Evolutionary conservation across 306 rosid species (phyloP), one percentile per base, ranked within the genome.

Genomic region (Senna siamea): DNA sequence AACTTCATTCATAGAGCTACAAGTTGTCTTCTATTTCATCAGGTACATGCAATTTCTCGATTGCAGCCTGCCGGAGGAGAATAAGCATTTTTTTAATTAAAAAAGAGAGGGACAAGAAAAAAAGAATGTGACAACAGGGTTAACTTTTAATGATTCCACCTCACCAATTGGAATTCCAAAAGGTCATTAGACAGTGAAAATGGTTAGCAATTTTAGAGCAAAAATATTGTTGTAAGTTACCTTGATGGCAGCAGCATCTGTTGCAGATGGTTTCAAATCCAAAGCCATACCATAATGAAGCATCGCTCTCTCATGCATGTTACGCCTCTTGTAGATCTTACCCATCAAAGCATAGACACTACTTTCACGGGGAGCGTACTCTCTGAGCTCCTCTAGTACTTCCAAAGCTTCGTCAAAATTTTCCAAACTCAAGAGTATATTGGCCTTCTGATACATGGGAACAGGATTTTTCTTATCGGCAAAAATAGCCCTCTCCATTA

Each of bases 391-490:
- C 84, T 90, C 89, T 34, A 95, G 82, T 72, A 90, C 97, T 69
- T 84, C 91, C 81, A 95, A 71, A 46, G 99, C 99, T 76, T 92
- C 89, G 0, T 95, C 97, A 48, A 87, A 92, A 18, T 62, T 83
- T 66, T 90, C 97, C 79, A 92, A 80, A 79, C 88, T 85, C 86
- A 86, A 61, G 30, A 95, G 89, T 80, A 95, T 92, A 71, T 81
- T 92, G 51, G 99, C 99, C 89, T 95, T 95, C 66, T 95, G 99
- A 88, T 92, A 95, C 97, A 92, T 95, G 47, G 99, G 99, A 78
- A 95, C 89, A 37, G 99, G 99, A 74, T 95, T 95, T 85, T 90
- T 92, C 88, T 83, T 86, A 84, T 95, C 99, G 7, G 99, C 97
- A 73, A 74, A 73, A 66, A 95, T 95, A 64, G 99, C 99, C 71